Conservation (phyloP, 768 basidiomycete species). For the Macrolepiota dolichaula region DNA sequence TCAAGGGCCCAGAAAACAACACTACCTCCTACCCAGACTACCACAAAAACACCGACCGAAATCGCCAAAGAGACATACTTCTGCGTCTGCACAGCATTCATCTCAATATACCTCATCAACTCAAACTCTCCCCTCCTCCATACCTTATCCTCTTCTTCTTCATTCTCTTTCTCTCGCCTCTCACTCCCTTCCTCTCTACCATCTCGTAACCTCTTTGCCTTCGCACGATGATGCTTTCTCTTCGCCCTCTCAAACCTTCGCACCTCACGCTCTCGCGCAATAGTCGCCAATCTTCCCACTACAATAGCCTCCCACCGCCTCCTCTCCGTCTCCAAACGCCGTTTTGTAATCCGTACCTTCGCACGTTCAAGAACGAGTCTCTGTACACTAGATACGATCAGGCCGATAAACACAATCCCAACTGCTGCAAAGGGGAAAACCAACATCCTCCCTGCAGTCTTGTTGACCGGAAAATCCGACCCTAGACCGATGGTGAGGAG, state of each 20-base stretch:
- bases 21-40: slow-evolving; percentile 34
- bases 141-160: slow-evolving; percentile 16
- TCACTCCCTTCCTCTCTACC: too few species aligned
- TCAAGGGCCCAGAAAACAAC: slow-evolving; percentile 34
- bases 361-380: slow-evolving; percentile 35
- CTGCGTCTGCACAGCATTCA: slow-evolving; percentile 19
- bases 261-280: neutral
- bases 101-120: slow-evolving; percentile 32
- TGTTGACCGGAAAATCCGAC: slow-evolving; percentile 31
- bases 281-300: neutral
- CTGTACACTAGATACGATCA: slow-evolving; percentile 35
- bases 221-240: neutral
- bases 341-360: slow-evolving; percentile 28
- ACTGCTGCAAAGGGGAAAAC: slow-evolving; percentile 35
- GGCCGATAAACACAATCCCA: slow-evolving; percentile 34
- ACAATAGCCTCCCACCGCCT: slow-evolving; percentile 20
- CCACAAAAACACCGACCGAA: slow-evolving; percentile 23
- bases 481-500: slow-evolving; percentile 39
- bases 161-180: slow-evolving; percentile 15
- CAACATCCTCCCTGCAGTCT: slow-evolving; percentile 23
- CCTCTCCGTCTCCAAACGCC: slow-evolving; percentile 30
- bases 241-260: slow-evolving; percentile 3
- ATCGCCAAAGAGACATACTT: slow-evolving; percentile 24
- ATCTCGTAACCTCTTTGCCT: slow-evolving; percentile 6
- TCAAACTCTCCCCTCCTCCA: slow-evolving; percentile 36